A percentile compares a stretch with the other conserved stretches of the same genome.
Evolutionary conservation across 2,329 filamentous ascomycete species (phyloP).

Genomic region (Exserohilum rostratum): DNA sequence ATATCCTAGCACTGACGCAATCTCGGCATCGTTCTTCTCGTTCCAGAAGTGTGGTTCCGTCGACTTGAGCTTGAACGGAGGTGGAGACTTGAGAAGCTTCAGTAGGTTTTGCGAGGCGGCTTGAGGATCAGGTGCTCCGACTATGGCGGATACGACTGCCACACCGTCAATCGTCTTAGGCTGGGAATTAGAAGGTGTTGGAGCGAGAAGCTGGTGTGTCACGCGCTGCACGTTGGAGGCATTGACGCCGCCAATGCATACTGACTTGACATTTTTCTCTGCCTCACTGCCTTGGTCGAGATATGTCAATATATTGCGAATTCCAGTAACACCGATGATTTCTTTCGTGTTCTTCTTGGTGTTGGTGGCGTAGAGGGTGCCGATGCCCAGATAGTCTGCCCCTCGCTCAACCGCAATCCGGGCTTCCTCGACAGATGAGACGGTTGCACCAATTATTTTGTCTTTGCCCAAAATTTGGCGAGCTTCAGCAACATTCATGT

Average conservation of each 20-base stretch:
- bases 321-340: conserved; percentile 75
- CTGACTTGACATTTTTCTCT: conserved; percentile 55
- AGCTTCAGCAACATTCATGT: conserved; percentile 73
- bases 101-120: conserved; percentile 66
- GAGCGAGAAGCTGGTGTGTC: conserved; percentile 68
- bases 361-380: conserved; percentile 81
- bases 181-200: conserved; percentile 25
- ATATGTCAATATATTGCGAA: conserved; percentile 67
- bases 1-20: conserved; percentile 18
- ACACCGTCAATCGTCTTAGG: conserved; percentile 75
- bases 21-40: conserved; percentile 23
- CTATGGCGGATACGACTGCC: conserved; percentile 87
- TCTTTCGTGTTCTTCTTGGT: conserved; percentile 87
- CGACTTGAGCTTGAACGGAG: conserved; percentile 33
- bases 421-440: conserved; percentile 76
- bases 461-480: conserved; percentile 73
- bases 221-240: conserved; percentile 75
- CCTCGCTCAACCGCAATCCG: conserved; percentile 72
- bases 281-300: conserved; percentile 55
- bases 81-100: conserved; percentile 56
- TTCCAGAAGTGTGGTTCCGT: conserved; percentile 24
- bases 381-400: conserved; percentile 91
- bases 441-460: conserved; percentile 87
- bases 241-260: conserved; percentile 91
- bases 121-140: conserved; percentile 72